Evolutionary conservation across 192 early-diverging fungal genomes (phyloP), one percentile per base, ranked within the genome.

Genomic region (Geranomyces variabilis): DNA sequence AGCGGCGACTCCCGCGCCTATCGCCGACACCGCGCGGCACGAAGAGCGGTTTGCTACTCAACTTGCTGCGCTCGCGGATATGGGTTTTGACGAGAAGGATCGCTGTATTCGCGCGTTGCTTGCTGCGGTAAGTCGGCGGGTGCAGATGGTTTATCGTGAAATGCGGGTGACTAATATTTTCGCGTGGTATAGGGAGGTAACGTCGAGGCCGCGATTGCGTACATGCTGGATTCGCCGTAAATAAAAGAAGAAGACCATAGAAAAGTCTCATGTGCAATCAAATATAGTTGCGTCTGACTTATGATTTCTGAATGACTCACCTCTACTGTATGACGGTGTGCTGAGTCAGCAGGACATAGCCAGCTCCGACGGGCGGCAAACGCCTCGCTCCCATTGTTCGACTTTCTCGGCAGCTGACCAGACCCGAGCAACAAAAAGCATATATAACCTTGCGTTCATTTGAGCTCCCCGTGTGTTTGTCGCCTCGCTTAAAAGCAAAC

Each of bases 31-130:
- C 2, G 51, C 22, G 43, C 57, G 59, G 21, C 69, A 68, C 31
- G 77, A 79, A 48, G 77, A 66, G 22, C 67, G 73, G 1, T 79
- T 70, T 66, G 59, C 56, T 21, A 51, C 63, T 57, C 72, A 79
- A 41, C 43, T 79, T 28, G 43, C 33, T 15, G 55, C 77, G 12
- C 56, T 79, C 19, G 10, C 28, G 21, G 73, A 79, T 29, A 79
- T 79, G 77, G 77, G 77, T n/a, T 79, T 79, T 59, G 48, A 69
- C 36, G 68, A 79, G 67, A 74, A 70, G 41, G 77, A 79, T 43
- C 45, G 53, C 10, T 70, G 64, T 64, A 75, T 74, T 33, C 51
- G 71, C 28, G 77, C 77, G 12, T 45, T 79, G 21, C 51, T 74
- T 5, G 77, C 71, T 0, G 69, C 77, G 30, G 75, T 76, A 66